Evolutionary conservation across 2,329 filamentous ascomycete species (phyloP).

Genomic region (Fusarium mundagurra): DNA sequence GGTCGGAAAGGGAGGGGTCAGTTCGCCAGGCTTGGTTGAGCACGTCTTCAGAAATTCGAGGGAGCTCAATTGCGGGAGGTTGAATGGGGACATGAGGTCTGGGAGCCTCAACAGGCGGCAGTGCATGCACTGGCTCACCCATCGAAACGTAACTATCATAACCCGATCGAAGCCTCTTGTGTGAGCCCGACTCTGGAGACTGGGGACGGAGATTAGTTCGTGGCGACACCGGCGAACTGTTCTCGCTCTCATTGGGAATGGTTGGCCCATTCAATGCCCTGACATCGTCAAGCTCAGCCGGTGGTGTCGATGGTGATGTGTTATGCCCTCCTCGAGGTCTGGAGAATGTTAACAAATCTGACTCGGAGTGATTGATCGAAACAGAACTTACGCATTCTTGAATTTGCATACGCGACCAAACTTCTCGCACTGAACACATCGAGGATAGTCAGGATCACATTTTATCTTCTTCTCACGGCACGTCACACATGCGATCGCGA

Average conservation of each 20-base stretch:
- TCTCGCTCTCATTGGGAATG: constrained; percentile 53
- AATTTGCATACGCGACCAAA: constrained; percentile 87
- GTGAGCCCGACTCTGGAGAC: constrained; percentile 49
- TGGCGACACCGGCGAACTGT: constrained; percentile 61
- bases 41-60: constrained; percentile 60
- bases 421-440: constrained; percentile 92
- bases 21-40: constrained; percentile 60
- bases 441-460: constrained; percentile 87
- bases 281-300: constrained; percentile 60
- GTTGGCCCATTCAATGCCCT: constrained; percentile 49
- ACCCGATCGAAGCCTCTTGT: constrained; percentile 61
- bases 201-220: constrained; percentile 49
- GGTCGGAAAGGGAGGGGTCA: constrained; percentile 59
- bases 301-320: constrained; percentile 63
- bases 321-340: constrained; percentile 69
- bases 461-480: constrained; percentile 98
- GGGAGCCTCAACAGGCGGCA: constrained; percentile 49
- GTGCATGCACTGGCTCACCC: constrained; percentile 45
- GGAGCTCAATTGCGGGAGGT: constrained; percentile 51
- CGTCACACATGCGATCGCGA: constrained; percentile 92
- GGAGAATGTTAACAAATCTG: constrained; percentile 1
- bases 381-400: constrained; percentile 79
- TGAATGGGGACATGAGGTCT: constrained; percentile 52
- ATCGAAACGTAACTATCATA: constrained; percentile 57
- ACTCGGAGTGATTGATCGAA: neutral